Base-by-base conservation (phyloP, 169 alveolate species). In the Eimeria brunetti region DNA sequence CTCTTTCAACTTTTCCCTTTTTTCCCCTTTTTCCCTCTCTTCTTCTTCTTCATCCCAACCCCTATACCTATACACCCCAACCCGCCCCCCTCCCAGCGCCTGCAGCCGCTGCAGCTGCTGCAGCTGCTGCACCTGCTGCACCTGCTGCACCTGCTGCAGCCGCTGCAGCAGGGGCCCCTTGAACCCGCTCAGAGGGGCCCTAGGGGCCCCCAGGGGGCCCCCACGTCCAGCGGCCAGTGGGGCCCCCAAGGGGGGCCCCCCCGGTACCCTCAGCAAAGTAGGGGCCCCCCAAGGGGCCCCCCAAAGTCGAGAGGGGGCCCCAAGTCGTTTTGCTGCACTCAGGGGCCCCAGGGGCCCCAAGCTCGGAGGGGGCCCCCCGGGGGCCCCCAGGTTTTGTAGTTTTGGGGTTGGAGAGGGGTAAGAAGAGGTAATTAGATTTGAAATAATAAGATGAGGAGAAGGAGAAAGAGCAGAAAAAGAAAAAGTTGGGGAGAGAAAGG, bases 91-190 rank as follows among this genome's bases (percentile, higher is more conserved):
- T 73, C 76, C 8, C 44, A 8, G 30, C 11, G 38, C 38, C 76
- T 67, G 75, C 75, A 64, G 75, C 75, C 27, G n/a, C n/a, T n/a
- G 75, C 75, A 24, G 75, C 33, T 64, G 75, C 75, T 64, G 75
- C 75, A 24, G 30, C 73, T 62, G 73, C 73, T 62, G n/a, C n/a
- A n/a, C n/a, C n/a, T n/a, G n/a, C n/a, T n/a, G n/a, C n/a, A n/a
- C n/a, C n/a, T n/a, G n/a, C n/a, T n/a, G n/a, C n/a, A n/a, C n/a
- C n/a, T n/a, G n/a, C n/a, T n/a, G n/a, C n/a, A n/a, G n/a, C n/a
- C n/a, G n/a, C n/a, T n/a, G n/a, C n/a, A n/a, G n/a, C n/a, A n/a
- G n/a, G n/a, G n/a, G n/a, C n/a, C n/a, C n/a, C n/a, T n/a, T n/a
- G n/a, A n/a, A n/a, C n/a, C n/a, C n/a, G n/a, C n/a, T n/a, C n/a